Conservation (phyloP, 179 eudicot genomes). For the Spergularia azorica region DNA sequence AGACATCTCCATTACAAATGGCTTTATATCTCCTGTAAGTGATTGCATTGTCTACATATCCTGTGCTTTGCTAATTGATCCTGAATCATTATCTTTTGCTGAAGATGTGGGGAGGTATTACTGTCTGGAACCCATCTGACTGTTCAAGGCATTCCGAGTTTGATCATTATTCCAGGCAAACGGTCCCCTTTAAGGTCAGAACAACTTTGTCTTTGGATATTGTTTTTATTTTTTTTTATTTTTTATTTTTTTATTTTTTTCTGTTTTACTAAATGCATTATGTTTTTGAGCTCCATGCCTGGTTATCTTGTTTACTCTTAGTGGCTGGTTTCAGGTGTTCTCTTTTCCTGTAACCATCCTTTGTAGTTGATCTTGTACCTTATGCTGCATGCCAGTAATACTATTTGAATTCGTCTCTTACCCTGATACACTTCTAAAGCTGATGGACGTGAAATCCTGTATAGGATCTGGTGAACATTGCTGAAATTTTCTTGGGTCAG, state of each 20-base stretch:
- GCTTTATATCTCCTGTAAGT: constrained; percentile 92
- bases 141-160: constrained; percentile 51
- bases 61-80: constrained; percentile 3
- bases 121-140: constrained; percentile 88
- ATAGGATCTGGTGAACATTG: constrained; percentile 66
- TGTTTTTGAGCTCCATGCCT: neutral
- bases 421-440: neutral
- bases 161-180: constrained; percentile 38
- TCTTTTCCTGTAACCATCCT: neutral
- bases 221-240: neutral
- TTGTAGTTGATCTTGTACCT: neutral
- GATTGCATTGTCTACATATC: constrained; percentile 16
- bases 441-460: constrained; percentile 12
- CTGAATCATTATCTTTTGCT: constrained; percentile 24
- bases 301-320: neutral
- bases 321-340: neutral
- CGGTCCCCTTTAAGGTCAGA: constrained; percentile 69
- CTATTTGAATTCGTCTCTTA: constrained; percentile 1
- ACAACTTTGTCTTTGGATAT: constrained; percentile 3
- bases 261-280: neutral
- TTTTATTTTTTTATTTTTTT: neutral
- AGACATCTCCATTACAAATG: constrained; percentile 76
- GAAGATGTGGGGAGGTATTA: constrained; percentile 98
- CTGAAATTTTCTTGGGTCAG: constrained; percentile 88
- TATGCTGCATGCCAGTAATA: neutral